phyloP scores from a whole-genome alignment of 169 alveolate species.

The Plasmodium cynomolgi region DNA sequence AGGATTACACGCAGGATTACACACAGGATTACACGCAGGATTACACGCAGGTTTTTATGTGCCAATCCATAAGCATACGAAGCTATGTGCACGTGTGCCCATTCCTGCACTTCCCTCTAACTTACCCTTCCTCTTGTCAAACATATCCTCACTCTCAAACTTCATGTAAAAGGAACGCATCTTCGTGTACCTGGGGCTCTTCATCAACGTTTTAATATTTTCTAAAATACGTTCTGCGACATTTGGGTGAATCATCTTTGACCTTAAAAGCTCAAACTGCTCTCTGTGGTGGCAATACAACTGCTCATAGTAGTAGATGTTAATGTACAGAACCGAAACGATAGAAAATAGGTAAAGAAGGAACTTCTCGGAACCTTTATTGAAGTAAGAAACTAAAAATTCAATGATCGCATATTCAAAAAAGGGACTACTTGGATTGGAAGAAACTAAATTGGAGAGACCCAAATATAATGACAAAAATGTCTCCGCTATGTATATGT shows the following conservation, averaged over 20 bases:
- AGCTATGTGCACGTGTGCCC: background rate
- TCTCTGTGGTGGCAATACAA: constrained; percentile 25
- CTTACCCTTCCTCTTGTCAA: constrained; percentile 27
- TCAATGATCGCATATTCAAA: constrained; percentile 66
- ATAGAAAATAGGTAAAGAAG: constrained; percentile 42
- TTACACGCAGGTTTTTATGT: background rate
- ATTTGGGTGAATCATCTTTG: constrained; percentile 58
- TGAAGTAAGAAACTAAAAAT: constrained; percentile 35
- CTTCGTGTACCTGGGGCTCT: background rate
- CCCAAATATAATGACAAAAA: constrained; percentile 75
- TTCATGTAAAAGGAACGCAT: background rate
- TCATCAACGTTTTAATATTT: background rate
- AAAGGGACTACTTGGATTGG: constrained; percentile 73
- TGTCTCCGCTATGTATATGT: constrained; percentile 55
- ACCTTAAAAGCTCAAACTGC: constrained; percentile 11
- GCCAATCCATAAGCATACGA: background rate
- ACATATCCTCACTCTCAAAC: constrained; percentile 11
- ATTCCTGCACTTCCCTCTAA: background rate
- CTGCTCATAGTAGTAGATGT: constrained; percentile 70
- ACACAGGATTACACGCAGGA: background rate
- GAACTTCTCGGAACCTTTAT: constrained; percentile 59
- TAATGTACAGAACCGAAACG: constrained; percentile 33
- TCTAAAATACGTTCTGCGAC: constrained; percentile 8
- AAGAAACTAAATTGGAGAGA: constrained; percentile 65
- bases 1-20: background rate